Evolutionary conservation across 306 rosid species (phyloP).

Genomic region (Trichosanthes cucumerina): DNA sequence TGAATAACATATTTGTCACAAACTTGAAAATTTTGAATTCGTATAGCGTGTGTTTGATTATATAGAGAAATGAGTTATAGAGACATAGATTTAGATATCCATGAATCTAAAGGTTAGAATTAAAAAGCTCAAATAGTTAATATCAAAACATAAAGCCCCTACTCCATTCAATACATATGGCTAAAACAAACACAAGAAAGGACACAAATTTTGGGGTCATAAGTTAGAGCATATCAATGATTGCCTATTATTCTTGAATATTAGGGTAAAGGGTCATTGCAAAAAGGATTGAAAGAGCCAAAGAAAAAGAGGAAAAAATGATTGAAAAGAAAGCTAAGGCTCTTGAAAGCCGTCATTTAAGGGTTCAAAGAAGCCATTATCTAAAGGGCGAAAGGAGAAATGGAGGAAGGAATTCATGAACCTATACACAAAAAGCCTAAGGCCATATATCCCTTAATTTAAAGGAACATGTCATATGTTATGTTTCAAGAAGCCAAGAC

Average conservation of each 20-base stretch:
- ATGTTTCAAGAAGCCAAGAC: not conserved
- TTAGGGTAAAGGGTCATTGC: not conserved
- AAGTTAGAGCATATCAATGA: not conserved
- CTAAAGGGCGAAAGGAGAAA: not conserved
- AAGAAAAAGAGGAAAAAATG: not conserved
- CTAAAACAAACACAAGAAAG: not conserved
- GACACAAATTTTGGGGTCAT: not conserved
- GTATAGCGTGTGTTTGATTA: too few species aligned
- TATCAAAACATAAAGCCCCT: too few species aligned
- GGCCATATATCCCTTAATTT: not conserved
- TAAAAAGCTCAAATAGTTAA: too few species aligned
- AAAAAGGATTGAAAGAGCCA: not conserved
- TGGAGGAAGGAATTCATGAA: not conserved
- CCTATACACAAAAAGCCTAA: not conserved
- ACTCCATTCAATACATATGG: not conserved
- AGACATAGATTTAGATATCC: too few species aligned
- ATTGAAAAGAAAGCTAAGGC: not conserved
- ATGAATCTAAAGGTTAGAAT: too few species aligned
- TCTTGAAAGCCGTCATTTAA: not conserved
- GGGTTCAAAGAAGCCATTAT: not conserved
- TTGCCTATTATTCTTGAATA: not conserved
- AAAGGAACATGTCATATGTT: not conserved
- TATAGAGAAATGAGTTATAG: too few species aligned
- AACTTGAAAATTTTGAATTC: too few species aligned
- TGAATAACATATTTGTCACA: too few species aligned